Evolutionary conservation across 345 rosid species (phyloP), one percentile per base, ranked within the genome.

Genomic region (Salix exigua): DNA sequence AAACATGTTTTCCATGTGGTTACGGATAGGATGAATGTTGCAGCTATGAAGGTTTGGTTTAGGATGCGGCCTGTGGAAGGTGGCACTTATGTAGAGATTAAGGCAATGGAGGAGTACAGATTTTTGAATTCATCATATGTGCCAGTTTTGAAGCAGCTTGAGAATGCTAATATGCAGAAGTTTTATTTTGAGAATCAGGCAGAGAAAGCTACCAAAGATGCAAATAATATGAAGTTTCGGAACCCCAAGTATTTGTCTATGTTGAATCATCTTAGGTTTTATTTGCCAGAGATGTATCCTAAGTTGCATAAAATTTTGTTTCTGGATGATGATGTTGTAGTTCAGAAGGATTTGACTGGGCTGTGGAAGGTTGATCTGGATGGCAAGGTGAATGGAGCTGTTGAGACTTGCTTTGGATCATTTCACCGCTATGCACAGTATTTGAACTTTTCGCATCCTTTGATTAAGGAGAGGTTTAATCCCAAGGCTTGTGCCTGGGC

Each of bases 1-100:
- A 92, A 85, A 81, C 96, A 90, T 80, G 98, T 94, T 23, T 94
- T 94, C 55, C 98, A 94, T 78, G 86, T 94, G 33, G 96, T 94
- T 55, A 91, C 96, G 0, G 90, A 94, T 80, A 82, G 90, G 67
- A 92, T 89, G 97, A 89, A 88, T 84, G 79, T 92, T 28, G 97
- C 97, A 55, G 97, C 97, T 1, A 90, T 92, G 97, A 92, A 92
- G 88, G 98, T 91, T 7, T 94, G 98, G 98, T 94, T 92, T 79
- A 82, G 82, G 87, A 94, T 94, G 98, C 89, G 91, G 83, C 93
- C 96, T 48, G 88, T 89, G 68, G 89, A 91, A 40, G 97, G 97
- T 46, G 83, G 83, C 4, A 93, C 93, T 0, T 88, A 83, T 68
- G 83, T 94, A 73, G 98, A 92, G 85, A 88, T 94, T 76, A 91